Base-by-base conservation (phyloP, 176 grass and related monocot genomes). In the Aegilops sharonensis region DNA sequence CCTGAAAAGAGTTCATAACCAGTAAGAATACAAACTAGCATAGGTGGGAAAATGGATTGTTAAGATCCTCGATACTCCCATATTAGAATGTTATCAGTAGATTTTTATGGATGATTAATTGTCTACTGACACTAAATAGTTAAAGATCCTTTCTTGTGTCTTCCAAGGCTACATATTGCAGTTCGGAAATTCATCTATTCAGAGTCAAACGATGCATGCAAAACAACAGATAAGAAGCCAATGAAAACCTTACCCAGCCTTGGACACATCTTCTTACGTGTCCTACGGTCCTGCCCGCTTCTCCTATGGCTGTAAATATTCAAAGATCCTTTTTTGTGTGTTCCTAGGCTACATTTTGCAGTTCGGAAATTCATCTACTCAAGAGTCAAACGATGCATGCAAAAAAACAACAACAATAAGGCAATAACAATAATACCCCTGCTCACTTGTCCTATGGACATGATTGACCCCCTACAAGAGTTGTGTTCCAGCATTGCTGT, bases 1-100 rank as follows among this genome's bases (percentile, higher is more conserved):
- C 87, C 94, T 99, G 90, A 85, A 91, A 87, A 64, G 15, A 82
- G 57, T n/a, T 80, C 62, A 92, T 63, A 85, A 77, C 8, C 70
- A 65, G 68, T 62, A 77, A 74, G 39, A 42, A 25, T 78, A 84
- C 29, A 84, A 83, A 64, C 25, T 62, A 52, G 29, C 56, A 39
- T 43, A 81, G 60, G 81, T 74, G 8, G 37, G 59, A 61, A 79
- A 72, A 64, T 4, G 48, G 20, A 42, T 10, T 32, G 27, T 8
- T 34, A 32, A 48, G 9, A 77, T 77, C 31, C 52, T 50, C 57
- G 81, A 5, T 23, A 52, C 25, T 81, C 77, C 35, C 12, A 81
- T 69, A 63, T 50, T 59, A 60, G 64, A 64, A 47, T 59, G 25
- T 34, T 80, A n/a, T 23, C 31, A 24, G 14, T 42, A 76, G 39